A percentile compares a stretch with the other conserved stretches of the same genome.
Evolutionary conservation across 75 land plant genomes (phyloP).

Genomic region (Chamaecyparis obtusa): DNA sequence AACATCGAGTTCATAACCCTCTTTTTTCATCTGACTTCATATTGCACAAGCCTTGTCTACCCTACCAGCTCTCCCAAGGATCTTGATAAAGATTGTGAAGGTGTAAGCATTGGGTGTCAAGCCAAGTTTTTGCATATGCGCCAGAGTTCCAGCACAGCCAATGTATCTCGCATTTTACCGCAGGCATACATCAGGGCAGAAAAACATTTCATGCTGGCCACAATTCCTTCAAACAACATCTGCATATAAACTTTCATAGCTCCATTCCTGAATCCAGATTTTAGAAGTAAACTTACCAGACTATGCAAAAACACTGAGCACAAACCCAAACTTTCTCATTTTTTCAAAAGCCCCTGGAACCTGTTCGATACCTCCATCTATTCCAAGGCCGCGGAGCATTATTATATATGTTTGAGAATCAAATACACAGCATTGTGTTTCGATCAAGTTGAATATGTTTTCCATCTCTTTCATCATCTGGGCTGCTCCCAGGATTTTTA

Average conservation of each 20-base stretch:
- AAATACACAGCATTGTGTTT: conserved; percentile 42
- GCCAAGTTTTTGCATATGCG: conserved; percentile 64
- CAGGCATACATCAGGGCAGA: conserved; percentile 69
- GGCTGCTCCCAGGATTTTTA: conserved; percentile 46
- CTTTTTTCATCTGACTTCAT: conserved; percentile 60
- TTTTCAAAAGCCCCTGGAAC: conserved; percentile 39
- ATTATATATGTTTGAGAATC: conserved; percentile 44
- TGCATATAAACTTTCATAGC: conserved; percentile 57
- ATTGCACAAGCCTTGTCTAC: conserved; percentile 49
- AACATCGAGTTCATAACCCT: conserved; percentile 66
- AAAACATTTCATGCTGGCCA: conserved; percentile 60
- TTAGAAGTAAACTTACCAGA: conserved; percentile 55
- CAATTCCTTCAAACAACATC: conserved; percentile 61
- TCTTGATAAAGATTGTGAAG: conserved; percentile 69
- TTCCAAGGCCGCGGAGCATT: conserved; percentile 35
- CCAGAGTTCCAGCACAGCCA: conserved; percentile 39
- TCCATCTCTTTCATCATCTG: conserved; percentile 43
- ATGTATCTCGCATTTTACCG: conserved; percentile 56
- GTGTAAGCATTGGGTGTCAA: conserved; percentile 74
- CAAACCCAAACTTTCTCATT: conserved; percentile 47
- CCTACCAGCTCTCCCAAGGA: conserved; percentile 64
- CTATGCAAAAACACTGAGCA: conserved; percentile 65
- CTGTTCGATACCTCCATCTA: conserved; percentile 42
- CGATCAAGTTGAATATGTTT: conserved; percentile 61
- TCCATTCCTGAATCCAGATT: conserved; percentile 44